Conservation (phyloP, 768 basidiomycete species). For the Lactifluus echinatus region DNA sequence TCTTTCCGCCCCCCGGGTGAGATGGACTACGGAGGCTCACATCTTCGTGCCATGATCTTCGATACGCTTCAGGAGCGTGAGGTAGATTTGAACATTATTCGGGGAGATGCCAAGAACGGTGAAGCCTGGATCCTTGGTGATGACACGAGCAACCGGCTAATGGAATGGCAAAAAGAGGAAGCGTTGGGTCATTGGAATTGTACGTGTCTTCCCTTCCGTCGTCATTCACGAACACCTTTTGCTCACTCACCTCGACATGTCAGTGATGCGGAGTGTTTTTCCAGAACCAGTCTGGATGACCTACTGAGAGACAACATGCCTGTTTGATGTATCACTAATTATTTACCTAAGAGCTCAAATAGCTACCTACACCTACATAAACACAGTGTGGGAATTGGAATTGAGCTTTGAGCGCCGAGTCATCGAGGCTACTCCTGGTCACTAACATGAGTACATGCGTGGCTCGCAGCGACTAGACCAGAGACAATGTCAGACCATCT, state of each 20-base stretch:
- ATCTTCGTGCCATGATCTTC: slow-evolving; percentile 55
- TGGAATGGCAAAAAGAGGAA: slow-evolving; percentile 55
- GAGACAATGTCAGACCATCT: slow-evolving; percentile 13
- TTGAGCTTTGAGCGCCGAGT: neutral
- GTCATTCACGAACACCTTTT: neutral
- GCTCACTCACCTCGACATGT: neutral
- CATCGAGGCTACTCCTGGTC: neutral
- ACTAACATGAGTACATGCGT: too few species aligned
- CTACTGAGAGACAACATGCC: slow-evolving; percentile 36
- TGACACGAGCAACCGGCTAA: slow-evolving; percentile 54
- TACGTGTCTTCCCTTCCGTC: slow-evolving; percentile 33
- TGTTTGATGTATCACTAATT: neutral
- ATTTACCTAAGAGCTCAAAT: too few species aligned
- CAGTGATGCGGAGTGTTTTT: slow-evolving; percentile 76
- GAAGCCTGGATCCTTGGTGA: slow-evolving; percentile 48
- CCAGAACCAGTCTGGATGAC: slow-evolving; percentile 71
- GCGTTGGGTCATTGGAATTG: slow-evolving; percentile 70
- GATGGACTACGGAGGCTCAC: slow-evolving; percentile 62
- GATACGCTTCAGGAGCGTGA: slow-evolving; percentile 31
- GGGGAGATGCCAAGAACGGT: slow-evolving; percentile 29
- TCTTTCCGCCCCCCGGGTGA: slow-evolving; percentile 47
- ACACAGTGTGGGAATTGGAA: too few species aligned
- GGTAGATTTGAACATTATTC: slow-evolving; percentile 17
- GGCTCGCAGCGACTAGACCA: too few species aligned
- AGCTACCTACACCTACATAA: too few species aligned